phyloP scores from a whole-genome alignment of 2,329 filamentous ascomycete species.

The Epicoccum sorghinum region DNA sequence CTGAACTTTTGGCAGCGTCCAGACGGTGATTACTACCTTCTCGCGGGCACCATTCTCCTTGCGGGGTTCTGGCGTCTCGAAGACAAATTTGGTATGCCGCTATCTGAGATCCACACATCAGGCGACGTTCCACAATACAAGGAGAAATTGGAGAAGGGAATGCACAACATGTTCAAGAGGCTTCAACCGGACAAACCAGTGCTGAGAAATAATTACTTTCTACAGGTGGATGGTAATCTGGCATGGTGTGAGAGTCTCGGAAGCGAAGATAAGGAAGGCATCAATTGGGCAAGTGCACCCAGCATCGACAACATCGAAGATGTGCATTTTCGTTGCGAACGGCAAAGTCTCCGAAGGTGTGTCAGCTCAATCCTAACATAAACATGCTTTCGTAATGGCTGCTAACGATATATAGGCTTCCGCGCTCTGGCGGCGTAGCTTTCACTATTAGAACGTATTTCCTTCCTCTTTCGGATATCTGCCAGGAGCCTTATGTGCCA shows the following conservation, averaged over 20 bases:
- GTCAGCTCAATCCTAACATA: slow-evolving; percentile 1
- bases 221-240: slow-evolving; percentile 80
- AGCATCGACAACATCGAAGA: slow-evolving; percentile 74
- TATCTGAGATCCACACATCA: slow-evolving; percentile 79
- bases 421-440: slow-evolving; percentile 57
- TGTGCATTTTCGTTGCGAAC: slow-evolving; percentile 78
- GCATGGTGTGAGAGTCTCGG: slow-evolving; percentile 81
- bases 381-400: not conserved
- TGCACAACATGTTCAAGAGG: slow-evolving; percentile 80
- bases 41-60: slow-evolving; percentile 76
- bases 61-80: slow-evolving; percentile 83
- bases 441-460: slow-evolving; percentile 87
- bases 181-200: slow-evolving; percentile 71
- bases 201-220: slow-evolving; percentile 81
- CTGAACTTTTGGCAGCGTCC: slow-evolving; percentile 52
- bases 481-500: slow-evolving; percentile 75
- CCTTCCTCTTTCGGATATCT: slow-evolving; percentile 71
- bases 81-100: slow-evolving; percentile 80
- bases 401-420: slow-evolving; percentile 40
- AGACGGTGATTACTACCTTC: slow-evolving; percentile 81
- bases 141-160: slow-evolving; percentile 75
- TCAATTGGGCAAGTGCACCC: slow-evolving; percentile 61
- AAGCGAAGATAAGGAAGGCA: slow-evolving; percentile 66
- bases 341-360: slow-evolving; percentile 69
- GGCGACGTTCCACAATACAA: slow-evolving; percentile 76